Conservation (phyloP, 2,329 filamentous ascomycete species). For the Fusarium sterilihyphosum region DNA sequence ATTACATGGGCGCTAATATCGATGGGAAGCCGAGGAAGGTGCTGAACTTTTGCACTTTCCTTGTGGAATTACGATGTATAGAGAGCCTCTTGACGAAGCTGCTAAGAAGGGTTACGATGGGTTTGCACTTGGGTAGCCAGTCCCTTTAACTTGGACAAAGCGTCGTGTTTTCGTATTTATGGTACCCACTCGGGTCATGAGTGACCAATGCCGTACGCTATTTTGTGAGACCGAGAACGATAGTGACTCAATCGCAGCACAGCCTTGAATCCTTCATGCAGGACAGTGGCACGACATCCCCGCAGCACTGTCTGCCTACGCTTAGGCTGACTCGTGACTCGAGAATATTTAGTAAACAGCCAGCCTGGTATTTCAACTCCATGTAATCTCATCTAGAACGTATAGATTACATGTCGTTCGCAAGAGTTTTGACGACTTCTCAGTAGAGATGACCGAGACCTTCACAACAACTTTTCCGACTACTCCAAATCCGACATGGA, state of each 20-base stretch:
- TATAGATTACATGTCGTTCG: accelerated
- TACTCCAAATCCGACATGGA: neutral
- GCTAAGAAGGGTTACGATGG: neutral
- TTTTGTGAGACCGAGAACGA: neutral
- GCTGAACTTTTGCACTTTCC: no score
- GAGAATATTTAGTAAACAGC: neutral
- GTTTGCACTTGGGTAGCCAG: no score
- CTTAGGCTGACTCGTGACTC: neutral
- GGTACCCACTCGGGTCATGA: neutral
- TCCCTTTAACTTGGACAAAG: neutral
- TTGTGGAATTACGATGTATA: accelerated
- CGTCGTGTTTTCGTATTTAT: neutral
- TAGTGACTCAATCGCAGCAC: neutral
- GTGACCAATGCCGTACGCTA: neutral
- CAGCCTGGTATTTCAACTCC: neutral
- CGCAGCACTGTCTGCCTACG: neutral
- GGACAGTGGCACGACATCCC: neutral
- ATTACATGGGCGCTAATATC: no score
- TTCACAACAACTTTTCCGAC: neutral
- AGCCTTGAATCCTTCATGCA: neutral
- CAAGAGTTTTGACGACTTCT: neutral
- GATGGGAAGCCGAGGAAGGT: neutral
- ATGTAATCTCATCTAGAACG: accelerated
- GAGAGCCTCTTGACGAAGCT: neutral
- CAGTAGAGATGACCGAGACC: accelerated